Evolutionary conservation across 768 basidiomycete species (phyloP).

Genomic region (Royoungia palumana): DNA sequence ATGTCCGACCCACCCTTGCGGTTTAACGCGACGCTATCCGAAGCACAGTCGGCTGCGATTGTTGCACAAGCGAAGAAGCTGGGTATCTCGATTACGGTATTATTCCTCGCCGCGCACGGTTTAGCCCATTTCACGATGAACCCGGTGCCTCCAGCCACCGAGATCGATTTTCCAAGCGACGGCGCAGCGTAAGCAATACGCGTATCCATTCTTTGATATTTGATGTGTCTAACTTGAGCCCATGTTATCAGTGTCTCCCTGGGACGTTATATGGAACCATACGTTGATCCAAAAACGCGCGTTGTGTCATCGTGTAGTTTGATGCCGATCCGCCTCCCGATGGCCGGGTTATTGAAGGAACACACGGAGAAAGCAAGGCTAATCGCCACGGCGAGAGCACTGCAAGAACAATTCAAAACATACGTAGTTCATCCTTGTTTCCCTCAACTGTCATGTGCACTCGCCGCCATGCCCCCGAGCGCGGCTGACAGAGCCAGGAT

Average conservation of each 20-base stretch:
- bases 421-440: constrained; percentile 15
- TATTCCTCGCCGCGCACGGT: constrained; percentile 24
- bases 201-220: too few relatives aligned
- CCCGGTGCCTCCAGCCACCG: constrained; percentile 10
- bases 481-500: neutral
- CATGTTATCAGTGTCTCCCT: constrained; percentile 10
- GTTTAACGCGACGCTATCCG: neutral
- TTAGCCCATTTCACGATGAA: constrained; percentile 23
- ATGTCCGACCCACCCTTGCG: constrained; percentile 12
- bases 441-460: constrained; percentile 7
- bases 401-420: constrained; percentile 12
- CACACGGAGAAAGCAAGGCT: constrained; percentile 8
- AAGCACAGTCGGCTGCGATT: constrained; percentile 12
- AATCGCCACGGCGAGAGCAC: constrained; percentile 8
- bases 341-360: constrained; percentile 7
- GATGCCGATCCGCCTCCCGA: constrained; percentile 19
- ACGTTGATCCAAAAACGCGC: constrained; percentile 16
- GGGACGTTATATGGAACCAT: constrained; percentile 18
- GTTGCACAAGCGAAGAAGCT: constrained; percentile 8
- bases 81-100: constrained; percentile 11
- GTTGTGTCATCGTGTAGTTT: constrained; percentile 14
- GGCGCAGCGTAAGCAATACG: constrained; percentile 8
- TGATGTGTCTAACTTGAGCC: neutral
- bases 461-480: neutral
- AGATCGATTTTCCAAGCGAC: constrained; percentile 14